A percentile compares a stretch with the other conserved stretches of the same genome.
Evolutionary conservation across 75 land plant genomes (phyloP).

Genomic region (Azolla pinnata): DNA sequence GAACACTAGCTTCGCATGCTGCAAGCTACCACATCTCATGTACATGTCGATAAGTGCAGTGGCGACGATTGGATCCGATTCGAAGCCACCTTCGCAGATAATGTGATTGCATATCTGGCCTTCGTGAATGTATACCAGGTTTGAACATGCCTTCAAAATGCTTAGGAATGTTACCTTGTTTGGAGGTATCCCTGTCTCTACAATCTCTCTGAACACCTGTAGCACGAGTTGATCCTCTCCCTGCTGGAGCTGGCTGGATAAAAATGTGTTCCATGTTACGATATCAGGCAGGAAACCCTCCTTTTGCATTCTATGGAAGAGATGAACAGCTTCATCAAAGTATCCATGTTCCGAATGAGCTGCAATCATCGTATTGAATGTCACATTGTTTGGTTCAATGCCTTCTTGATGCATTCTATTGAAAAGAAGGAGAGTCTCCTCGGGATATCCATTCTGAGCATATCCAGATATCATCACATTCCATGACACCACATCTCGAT

Average conservation of each 20-base stretch:
- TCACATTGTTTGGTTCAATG: slow-evolving; percentile 13
- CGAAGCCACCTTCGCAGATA: slow-evolving; percentile 2
- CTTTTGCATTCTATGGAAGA: slow-evolving; percentile 7
- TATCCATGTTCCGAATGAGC: slow-evolving; percentile 7
- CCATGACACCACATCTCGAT: slow-evolving; percentile 26
- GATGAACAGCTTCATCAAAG: slow-evolving; percentile 5
- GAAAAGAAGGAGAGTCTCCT: slow-evolving; percentile 16
- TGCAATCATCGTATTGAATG: slow-evolving; percentile 10
- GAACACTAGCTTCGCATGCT: slow-evolving; percentile 17
- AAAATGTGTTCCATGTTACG: slow-evolving; percentile 16
- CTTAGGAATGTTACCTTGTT: slow-evolving; percentile 10
- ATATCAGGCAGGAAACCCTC: slow-evolving; percentile 5
- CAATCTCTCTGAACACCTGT: slow-evolving; percentile 8
- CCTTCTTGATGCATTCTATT: slow-evolving; percentile 14
- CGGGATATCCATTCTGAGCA: background rate
- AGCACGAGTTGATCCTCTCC: slow-evolving; percentile 16
- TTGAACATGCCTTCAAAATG: slow-evolving; percentile 16
- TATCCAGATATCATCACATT: slow-evolving; percentile 21
- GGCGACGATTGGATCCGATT: slow-evolving; percentile 2
- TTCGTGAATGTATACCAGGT: slow-evolving; percentile 5
- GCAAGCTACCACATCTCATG: slow-evolving; percentile 18
- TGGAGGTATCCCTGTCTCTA: slow-evolving; percentile 16
- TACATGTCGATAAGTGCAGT: slow-evolving; percentile 33
- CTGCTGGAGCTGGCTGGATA: slow-evolving; percentile 6
- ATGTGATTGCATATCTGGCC: slow-evolving; percentile 15